Conservation (phyloP, 2,329 filamentous ascomycete genomes). For the Metarhizium album region DNA sequence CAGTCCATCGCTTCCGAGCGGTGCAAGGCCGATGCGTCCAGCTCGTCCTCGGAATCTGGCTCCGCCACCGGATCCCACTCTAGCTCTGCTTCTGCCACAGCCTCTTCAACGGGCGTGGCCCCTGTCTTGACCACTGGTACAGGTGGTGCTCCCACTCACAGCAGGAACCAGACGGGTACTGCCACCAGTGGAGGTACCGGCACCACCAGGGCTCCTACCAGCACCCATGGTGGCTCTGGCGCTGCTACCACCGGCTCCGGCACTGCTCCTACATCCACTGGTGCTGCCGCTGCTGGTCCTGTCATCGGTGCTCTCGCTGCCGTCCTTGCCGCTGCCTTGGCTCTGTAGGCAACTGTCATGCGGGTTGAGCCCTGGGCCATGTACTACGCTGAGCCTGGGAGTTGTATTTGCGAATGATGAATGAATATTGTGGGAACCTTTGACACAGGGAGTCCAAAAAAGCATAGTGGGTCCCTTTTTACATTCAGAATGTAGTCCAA, state of each 20-base stretch:
- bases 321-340: slow-evolving; percentile 20
- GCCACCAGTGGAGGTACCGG: not conserved
- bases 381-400: not conserved
- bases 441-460: not conserved
- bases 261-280: slow-evolving; percentile 3
- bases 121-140: slow-evolving; percentile 7
- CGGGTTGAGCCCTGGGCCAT: not conserved
- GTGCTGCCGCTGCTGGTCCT: slow-evolving; percentile 3
- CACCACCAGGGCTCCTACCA: not conserved
- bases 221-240: not conserved
- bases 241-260: not conserved
- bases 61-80: slow-evolving; percentile 5
- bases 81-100: not conserved
- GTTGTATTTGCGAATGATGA: not conserved
- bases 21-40: slow-evolving; percentile 14
- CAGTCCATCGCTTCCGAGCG: slow-evolving; percentile 19
- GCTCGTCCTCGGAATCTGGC: not conserved
- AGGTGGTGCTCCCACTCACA: slow-evolving; percentile 6
- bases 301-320: slow-evolving; percentile 20
- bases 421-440: slow-evolving; percentile 1
- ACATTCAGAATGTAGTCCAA: slow-evolving; percentile 1
- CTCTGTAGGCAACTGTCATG: slow-evolving; percentile 18
- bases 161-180: slow-evolving; percentile 6
- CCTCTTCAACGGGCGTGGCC: slow-evolving; percentile 1
- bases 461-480: not conserved